Evolutionary conservation across 2,329 filamentous ascomycete species (phyloP).

Genomic region (Verticillium klebahnii): DNA sequence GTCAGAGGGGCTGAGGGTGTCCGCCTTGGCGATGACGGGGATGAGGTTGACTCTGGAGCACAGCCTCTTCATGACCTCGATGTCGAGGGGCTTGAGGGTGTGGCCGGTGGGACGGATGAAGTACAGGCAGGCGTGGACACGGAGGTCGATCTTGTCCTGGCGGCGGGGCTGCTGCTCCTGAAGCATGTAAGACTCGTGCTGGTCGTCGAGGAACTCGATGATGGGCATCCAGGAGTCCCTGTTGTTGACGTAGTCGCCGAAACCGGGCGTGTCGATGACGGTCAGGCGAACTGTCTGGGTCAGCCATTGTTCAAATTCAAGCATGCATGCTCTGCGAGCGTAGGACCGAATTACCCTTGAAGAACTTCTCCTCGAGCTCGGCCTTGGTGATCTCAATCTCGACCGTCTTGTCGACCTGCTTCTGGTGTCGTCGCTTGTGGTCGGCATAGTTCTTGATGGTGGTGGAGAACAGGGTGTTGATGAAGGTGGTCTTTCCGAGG

Average conservation of each 20-base stretch:
- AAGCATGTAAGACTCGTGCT: conserved; percentile 99
- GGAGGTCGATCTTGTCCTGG: conserved; percentile 97
- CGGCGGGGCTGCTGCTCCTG: conserved; percentile 99
- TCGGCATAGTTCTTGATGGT: conserved; percentile 99
- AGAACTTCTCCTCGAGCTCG: conserved; percentile 99
- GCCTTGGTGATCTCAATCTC: conserved; percentile 99
- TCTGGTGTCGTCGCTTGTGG: conserved; percentile 97
- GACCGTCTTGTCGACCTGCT: conserved; percentile 99
- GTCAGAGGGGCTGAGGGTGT: conserved; percentile 91
- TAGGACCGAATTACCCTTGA: conserved; percentile 72
- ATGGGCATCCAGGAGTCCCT: conserved; percentile 99
- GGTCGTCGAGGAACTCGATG: conserved; percentile 99
- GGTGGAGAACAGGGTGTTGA: conserved; percentile 99
- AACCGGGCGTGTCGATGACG: conserved; percentile 97
- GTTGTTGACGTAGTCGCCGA: conserved; percentile 99
- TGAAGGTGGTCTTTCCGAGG: conserved; percentile 98
- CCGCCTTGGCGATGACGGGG: conserved; percentile 96
- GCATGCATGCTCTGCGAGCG: background rate
- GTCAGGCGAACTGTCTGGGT: conserved; percentile 77
- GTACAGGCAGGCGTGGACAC: conserved; percentile 97
- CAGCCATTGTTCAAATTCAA: conserved; percentile 6
- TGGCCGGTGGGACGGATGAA: conserved; percentile 98
- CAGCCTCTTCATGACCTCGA: conserved; percentile 99
- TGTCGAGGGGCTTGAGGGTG: conserved; percentile 96
- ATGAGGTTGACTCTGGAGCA: conserved; percentile 98